phyloP scores from a whole-genome alignment of 495 filamentous ascomycete species.

The Lepraria neglecta region DNA sequence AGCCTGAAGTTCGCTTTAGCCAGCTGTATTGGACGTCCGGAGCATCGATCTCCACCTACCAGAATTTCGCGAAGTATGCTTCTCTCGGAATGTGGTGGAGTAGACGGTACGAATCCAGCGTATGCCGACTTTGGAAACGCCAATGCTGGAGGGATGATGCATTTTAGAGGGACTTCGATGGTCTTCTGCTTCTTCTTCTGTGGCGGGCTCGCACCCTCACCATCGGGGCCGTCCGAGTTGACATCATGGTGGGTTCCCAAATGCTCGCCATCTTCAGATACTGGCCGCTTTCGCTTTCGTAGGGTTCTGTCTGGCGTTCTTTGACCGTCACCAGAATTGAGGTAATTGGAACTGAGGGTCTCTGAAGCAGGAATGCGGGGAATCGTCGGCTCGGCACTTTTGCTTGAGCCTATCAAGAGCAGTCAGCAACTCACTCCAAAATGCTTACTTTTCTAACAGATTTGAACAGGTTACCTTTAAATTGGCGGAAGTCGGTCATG shows the following conservation, averaged over 20 bases:
- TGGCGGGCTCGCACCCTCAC: neutral
- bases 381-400: too few relatives aligned
- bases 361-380: too few relatives aligned
- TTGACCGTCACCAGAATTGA: too few relatives aligned
- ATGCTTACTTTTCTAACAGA: too few relatives aligned
- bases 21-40: neutral
- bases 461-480: too few relatives aligned
- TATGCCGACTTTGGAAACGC: conserved; percentile 37
- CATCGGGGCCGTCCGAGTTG: neutral
- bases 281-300: conserved; percentile 10
- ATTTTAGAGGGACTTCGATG: neutral
- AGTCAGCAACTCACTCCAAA: too few relatives aligned
- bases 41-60: conserved; percentile 19
- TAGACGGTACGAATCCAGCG: conserved; percentile 25
- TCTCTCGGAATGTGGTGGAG: conserved; percentile 30
- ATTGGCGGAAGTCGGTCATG: too few relatives aligned
- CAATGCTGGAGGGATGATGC: conserved; percentile 22
- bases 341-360: too few relatives aligned
- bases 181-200: conserved; percentile 2
- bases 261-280: neutral
- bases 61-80: conserved; percentile 28
- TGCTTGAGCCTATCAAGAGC: too few relatives aligned
- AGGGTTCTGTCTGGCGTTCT: neutral
- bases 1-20: conserved; percentile 1
- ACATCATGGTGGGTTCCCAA: neutral